Evolutionary conservation across 257 asterid species (phyloP), one percentile per base, ranked within the genome.

Genomic region (Pogostemon cablin): DNA sequence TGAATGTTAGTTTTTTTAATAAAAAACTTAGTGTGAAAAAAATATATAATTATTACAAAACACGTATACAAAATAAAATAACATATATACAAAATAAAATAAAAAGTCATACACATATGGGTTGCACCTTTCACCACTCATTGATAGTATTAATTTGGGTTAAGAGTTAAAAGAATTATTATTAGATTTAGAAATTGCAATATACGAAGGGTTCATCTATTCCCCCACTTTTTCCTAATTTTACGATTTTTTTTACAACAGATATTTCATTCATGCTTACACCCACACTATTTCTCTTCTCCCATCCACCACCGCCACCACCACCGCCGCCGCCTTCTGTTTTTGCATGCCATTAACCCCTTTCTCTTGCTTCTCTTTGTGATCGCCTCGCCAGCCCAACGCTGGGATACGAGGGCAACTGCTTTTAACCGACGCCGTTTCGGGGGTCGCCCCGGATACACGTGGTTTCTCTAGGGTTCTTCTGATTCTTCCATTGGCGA

Each of bases 221-320:
- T 12, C 32, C 15, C 74, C 48, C 39, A 2, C 43, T 25, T 58
- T 55, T 42, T 15, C 53, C 64, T 43, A 49, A 63, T 38, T 63
- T 34, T 35, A 35, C 75, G 55, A 42, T 48, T 63, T 71, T 63
- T 71, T 71, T 63, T 2, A 9, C 17, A 35, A 44, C 35, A 67
- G 50, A 60, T 49, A 57, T 72, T 55, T 71, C 52, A 53, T 56
- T 68, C 78, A 62, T 56, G 61, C 72, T 77, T 67, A 8, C 61
- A 55, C 76, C 9, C 75, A 78, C 79, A 55, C 49, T 49, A 68
- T 73, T 54, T 49, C 44, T 78, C 69, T 55, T 59, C 71, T 46
- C 79, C 59, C 74, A 60, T 72, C 69, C 78, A 2, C 77, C 67
- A 42, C 72, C 79, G 7, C 79, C 79, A 17, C 71, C 75, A 9